Conservation (phyloP, 805 yeast species). For the Lachancea nothofagi region DNA sequence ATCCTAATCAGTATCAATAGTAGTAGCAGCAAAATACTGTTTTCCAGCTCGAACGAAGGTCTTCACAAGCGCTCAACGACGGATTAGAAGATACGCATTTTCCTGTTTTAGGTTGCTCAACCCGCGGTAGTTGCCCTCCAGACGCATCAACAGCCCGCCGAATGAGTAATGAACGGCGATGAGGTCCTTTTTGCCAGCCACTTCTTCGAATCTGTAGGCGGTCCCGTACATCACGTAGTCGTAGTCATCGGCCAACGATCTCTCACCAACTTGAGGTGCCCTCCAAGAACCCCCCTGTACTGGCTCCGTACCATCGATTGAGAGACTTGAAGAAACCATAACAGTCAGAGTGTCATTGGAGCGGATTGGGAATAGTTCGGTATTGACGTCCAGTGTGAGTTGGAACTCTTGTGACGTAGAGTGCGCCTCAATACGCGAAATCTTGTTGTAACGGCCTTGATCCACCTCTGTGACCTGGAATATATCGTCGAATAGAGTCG, state of each 20-base stretch:
- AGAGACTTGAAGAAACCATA: constrained; percentile 73
- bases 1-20: too few species aligned
- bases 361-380: constrained; percentile 83
- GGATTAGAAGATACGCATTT: constrained; percentile 81
- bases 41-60: too few species aligned
- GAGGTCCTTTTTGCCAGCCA: constrained; percentile 41
- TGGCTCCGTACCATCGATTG: constrained; percentile 44
- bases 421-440: constrained; percentile 79
- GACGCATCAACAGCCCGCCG: constrained; percentile 89
- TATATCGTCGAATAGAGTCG: constrained; percentile 88
- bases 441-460: constrained; percentile 86
- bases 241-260: constrained; percentile 89
- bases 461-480: constrained; percentile 82
- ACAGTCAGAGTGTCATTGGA: constrained; percentile 74
- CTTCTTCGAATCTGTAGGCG: constrained; percentile 93
- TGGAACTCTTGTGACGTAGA: constrained; percentile 68
- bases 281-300: constrained; percentile 40
- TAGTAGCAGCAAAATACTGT: too few species aligned
- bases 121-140: constrained; percentile 92
- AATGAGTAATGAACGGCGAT: constrained; percentile 90
- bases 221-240: constrained; percentile 98
- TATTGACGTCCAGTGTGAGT: constrained; percentile 82
- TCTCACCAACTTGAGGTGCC: constrained; percentile 72
- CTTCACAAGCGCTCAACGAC: constrained; percentile 57
- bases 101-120: constrained; percentile 89